Evolutionary conservation across 2,329 filamentous ascomycete species (phyloP).

Genomic region (Alternaria ethzedia): DNA sequence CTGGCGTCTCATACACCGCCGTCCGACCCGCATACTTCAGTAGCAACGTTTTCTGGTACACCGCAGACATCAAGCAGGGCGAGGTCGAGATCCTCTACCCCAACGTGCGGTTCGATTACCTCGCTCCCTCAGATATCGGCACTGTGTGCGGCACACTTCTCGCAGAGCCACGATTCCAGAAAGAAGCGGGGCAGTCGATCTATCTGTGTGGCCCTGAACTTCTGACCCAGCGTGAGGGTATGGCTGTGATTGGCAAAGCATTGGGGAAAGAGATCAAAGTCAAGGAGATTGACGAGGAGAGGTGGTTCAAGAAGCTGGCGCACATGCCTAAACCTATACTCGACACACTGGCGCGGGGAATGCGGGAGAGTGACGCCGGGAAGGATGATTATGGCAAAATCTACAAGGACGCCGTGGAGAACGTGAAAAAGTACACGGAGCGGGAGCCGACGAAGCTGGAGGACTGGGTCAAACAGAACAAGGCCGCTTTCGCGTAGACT

Average conservation of each 20-base stretch:
- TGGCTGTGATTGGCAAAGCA: conserved; percentile 1
- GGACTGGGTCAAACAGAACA: conserved; percentile 10
- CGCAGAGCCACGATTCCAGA: conserved; percentile 31
- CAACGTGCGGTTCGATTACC: conserved; percentile 47
- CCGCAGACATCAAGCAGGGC: conserved; percentile 33
- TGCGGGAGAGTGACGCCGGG: conserved; percentile 66
- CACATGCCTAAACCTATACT: conserved; percentile 3
- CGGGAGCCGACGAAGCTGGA: conserved; percentile 8
- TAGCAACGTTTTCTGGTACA: conserved; percentile 49
- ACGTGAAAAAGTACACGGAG: conserved; percentile 9
- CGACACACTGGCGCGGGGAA: background rate
- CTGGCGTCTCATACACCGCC: conserved; percentile 51
- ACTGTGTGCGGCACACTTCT: conserved; percentile 51
- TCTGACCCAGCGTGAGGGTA: conserved; percentile 22
- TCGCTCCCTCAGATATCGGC: conserved; percentile 56
- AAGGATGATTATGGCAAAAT: conserved; percentile 26
- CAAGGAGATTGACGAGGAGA: conserved; percentile 3
- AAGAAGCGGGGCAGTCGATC: conserved; percentile 36
- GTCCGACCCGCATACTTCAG: conserved; percentile 55
- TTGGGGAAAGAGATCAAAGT: conserved; percentile 7
- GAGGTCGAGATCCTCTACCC: conserved; percentile 43
- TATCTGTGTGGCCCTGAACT: conserved; percentile 48
- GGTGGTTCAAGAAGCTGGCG: background rate
- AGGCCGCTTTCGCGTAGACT: background rate
- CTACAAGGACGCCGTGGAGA: conserved; percentile 29